Percentiles rank a stretch among this genome's conserved stretches.
Evolutionary conservation across 23 red algal species (phyloP).

Genomic region (Gracilaria caudata): DNA sequence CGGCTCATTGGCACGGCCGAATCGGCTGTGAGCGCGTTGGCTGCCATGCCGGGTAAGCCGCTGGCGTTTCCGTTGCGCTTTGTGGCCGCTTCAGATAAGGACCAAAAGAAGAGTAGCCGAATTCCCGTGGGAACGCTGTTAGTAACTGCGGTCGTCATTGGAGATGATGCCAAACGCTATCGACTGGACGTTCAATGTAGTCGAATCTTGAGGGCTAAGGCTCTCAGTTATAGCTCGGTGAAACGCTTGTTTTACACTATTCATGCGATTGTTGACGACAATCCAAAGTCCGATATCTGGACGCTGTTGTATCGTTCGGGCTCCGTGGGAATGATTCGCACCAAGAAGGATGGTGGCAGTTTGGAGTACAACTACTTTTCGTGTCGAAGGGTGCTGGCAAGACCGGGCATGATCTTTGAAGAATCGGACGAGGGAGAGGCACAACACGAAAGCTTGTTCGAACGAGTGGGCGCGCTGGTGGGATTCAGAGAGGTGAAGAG

Average conservation of each 20-base stretch:
- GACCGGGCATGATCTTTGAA: constrained; percentile 30
- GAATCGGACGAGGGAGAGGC: neutral
- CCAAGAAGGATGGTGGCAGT: constrained; percentile 46
- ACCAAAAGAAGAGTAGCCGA: constrained; percentile 26
- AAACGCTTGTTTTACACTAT: constrained; percentile 45
- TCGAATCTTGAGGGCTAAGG: constrained; percentile 35
- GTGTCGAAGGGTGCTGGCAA: constrained; percentile 17
- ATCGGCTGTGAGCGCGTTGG: neutral
- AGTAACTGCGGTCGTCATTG: neutral
- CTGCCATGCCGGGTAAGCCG: constrained; percentile 10
- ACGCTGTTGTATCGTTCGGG: constrained; percentile 38
- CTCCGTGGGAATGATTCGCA: constrained; percentile 47
- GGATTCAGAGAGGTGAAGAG: neutral
- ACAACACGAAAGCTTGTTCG: neutral
- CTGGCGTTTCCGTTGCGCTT: constrained; percentile 31
- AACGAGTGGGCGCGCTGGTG: neutral
- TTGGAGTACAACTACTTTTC: constrained; percentile 65
- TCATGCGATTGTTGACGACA: constrained; percentile 38
- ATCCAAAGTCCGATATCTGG: constrained; percentile 44
- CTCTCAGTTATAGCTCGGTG: constrained; percentile 11
- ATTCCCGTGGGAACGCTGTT: constrained; percentile 39
- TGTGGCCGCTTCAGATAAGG: constrained; percentile 31
- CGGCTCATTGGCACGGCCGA: constrained; percentile 39
- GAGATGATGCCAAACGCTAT: neutral
- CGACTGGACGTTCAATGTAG: constrained; percentile 45